Conservation (phyloP, 108 stramenopile genomes). For the Pseudonitzschia pungens region DNA sequence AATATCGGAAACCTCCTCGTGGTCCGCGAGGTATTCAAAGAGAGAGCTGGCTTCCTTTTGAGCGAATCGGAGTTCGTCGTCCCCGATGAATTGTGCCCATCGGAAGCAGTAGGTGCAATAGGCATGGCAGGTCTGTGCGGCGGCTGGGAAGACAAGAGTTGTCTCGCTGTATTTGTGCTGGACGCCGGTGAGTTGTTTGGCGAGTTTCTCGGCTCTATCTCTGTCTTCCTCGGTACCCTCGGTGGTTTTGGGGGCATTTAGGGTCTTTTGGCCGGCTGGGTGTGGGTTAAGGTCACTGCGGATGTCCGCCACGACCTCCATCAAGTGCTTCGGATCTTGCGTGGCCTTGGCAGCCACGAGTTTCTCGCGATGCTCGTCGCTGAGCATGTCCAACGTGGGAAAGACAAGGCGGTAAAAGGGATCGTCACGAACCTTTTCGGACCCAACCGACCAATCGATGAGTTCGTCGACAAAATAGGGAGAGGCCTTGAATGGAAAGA, state of each 20-base stretch:
- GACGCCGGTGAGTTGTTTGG: conserved; percentile 40
- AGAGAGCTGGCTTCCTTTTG: conserved; percentile 57
- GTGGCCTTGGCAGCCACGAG: conserved; percentile 36
- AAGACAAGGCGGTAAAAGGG: conserved; percentile 57
- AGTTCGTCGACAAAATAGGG: conserved; percentile 58
- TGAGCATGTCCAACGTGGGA: conserved; percentile 55
- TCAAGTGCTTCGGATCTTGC: conserved; percentile 39
- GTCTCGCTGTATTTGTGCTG: conserved; percentile 73
- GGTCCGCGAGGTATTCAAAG: conserved; percentile 48
- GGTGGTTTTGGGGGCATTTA: conserved; percentile 50
- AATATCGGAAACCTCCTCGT: conserved; percentile 53
- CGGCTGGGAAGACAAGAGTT: conserved; percentile 54
- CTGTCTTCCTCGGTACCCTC: conserved; percentile 2
- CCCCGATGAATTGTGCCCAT: conserved; percentile 67
- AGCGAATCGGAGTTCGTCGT: conserved; percentile 54
- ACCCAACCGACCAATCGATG: conserved; percentile 45
- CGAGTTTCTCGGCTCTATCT: neutral
- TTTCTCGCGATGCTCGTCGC: conserved; percentile 31
- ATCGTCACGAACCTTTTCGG: conserved; percentile 44
- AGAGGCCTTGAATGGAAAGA: conserved; percentile 61
- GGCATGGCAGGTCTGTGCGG: conserved; percentile 62
- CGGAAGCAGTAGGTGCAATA: conserved; percentile 74
- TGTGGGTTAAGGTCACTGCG: conserved; percentile 59
- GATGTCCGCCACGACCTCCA: conserved; percentile 42
- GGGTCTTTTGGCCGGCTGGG: conserved; percentile 62